phyloP scores from a whole-genome alignment of 2,329 filamentous ascomycete genomes.

The Verticillium alfalfae region DNA sequence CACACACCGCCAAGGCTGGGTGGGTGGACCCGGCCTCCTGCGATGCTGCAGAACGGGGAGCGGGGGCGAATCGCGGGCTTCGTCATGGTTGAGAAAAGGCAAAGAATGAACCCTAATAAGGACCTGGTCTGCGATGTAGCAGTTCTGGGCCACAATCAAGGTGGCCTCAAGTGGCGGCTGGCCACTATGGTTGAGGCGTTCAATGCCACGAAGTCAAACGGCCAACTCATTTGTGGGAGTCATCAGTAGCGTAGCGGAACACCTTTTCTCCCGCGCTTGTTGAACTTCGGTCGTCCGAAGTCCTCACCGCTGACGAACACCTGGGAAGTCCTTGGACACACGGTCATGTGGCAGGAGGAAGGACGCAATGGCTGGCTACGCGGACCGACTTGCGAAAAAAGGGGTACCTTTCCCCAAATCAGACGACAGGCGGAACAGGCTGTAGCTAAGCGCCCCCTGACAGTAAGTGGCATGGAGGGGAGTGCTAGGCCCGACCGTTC shows the following conservation, averaged over 20 bases:
- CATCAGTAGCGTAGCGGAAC: not conserved
- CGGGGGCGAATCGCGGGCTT: not conserved
- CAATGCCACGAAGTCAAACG: not conserved
- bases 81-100: not conserved
- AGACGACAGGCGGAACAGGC: not conserved
- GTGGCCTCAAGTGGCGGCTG: not conserved
- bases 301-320: not conserved
- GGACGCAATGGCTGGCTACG: not conserved
- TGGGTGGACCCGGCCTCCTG: not conserved
- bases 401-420: not conserved
- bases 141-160: not conserved
- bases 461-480: not conserved
- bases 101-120: not conserved
- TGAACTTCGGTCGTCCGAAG: not conserved
- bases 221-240: not conserved
- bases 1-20: conserved; percentile 1
- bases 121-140: not conserved
- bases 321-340: no score
- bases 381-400: not conserved
- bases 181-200: not conserved
- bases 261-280: not conserved
- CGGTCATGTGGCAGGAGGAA: not conserved
- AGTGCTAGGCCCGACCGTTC: not conserved
- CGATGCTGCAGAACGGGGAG: not conserved
- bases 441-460: not conserved